A percentile compares a stretch with the other conserved stretches of the same genome.
These are phyloP conservation scores for Plasmodium fragile DNA, from an alignment of 169 alveolate genomes.

Conservation along the genomic window DNA sequence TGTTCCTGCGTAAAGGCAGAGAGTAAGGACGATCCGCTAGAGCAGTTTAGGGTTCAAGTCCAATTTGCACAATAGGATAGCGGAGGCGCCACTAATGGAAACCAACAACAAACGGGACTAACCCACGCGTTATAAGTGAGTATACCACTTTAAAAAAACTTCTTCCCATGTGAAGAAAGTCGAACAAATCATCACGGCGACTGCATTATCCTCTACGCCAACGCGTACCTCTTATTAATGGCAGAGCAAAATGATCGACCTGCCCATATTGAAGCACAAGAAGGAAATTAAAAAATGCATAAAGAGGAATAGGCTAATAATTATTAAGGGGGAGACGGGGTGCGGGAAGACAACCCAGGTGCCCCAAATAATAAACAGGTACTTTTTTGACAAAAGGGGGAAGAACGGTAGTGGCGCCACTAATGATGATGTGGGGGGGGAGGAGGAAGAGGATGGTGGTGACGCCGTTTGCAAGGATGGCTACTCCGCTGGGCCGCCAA, in stretches of 20 bases:
- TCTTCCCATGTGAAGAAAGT: neutral
- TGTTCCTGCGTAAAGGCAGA: neutral
- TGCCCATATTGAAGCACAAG: conserved; percentile 54
- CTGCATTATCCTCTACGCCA: neutral
- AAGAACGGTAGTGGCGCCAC: neutral
- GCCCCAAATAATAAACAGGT: conserved; percentile 93
- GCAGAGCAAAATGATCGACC: conserved; percentile 6
- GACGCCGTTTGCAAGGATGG: neutral
- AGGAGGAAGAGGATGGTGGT: too few species aligned
- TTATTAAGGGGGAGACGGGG: conserved; percentile 95
- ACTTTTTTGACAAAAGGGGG: conserved; percentile 74
- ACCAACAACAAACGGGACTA: neutral
- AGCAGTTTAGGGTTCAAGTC: neutral
- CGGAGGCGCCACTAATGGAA: neutral
- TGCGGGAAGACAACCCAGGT: conserved; percentile 98
- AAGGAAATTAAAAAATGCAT: conserved; percentile 49
- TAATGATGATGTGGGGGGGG: neutral
- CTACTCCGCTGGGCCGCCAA: neutral
- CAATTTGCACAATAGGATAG: neutral
- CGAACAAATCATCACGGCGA: neutral
- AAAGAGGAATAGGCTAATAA: conserved; percentile 27
- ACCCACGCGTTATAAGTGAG: neutral
- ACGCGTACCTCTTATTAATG: neutral
- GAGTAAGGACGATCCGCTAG: neutral
- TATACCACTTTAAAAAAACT: neutral